phyloP scores from a whole-genome alignment of 352 stramenopile species.

The Phytophthora multivora region DNA sequence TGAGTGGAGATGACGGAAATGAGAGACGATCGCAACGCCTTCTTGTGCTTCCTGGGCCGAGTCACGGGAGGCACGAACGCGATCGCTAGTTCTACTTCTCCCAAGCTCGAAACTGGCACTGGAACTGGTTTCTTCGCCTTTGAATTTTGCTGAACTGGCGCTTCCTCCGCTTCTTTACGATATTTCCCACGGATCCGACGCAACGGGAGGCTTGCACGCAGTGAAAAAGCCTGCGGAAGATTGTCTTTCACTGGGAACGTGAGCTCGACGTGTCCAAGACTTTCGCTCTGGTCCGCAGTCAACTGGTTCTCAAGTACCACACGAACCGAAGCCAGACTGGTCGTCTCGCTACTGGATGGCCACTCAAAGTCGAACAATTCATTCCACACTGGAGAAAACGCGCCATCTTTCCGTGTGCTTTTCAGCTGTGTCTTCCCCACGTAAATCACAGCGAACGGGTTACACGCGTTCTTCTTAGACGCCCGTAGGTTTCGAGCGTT shows the following conservation, averaged over 20 bases:
- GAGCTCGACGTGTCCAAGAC: constrained; percentile 60
- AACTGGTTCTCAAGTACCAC: constrained; percentile 73
- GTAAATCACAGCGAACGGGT: constrained; percentile 69
- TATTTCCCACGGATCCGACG: constrained; percentile 36
- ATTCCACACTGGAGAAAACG: constrained; percentile 72
- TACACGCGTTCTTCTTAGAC: constrained; percentile 74
- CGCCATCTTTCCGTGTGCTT: constrained; percentile 72
- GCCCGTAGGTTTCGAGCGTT: constrained; percentile 54
- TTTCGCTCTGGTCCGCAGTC: constrained; percentile 67
- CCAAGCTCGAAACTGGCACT: constrained; percentile 21
- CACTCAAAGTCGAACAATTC: constrained; percentile 83
- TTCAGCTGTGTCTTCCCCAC: constrained; percentile 59
- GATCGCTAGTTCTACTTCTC: constrained; percentile 60
- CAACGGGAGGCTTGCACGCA: constrained; percentile 62
- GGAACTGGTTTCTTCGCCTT: constrained; percentile 17
- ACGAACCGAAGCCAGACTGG: constrained; percentile 25
- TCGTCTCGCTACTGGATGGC: constrained; percentile 18
- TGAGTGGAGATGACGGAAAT: constrained; percentile 56
- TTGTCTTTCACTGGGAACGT: constrained; percentile 35
- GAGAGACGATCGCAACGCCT: constrained; percentile 50
- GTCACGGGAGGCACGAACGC: constrained; percentile 40
- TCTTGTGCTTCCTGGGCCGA: constrained; percentile 24
- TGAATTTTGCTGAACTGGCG: background rate
- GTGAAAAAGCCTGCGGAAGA: constrained; percentile 34
- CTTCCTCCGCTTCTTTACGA: constrained; percentile 23